phyloP scores from a whole-genome alignment of 1,284 basidiomycete genomes.

The Leccinum subfulvum region DNA sequence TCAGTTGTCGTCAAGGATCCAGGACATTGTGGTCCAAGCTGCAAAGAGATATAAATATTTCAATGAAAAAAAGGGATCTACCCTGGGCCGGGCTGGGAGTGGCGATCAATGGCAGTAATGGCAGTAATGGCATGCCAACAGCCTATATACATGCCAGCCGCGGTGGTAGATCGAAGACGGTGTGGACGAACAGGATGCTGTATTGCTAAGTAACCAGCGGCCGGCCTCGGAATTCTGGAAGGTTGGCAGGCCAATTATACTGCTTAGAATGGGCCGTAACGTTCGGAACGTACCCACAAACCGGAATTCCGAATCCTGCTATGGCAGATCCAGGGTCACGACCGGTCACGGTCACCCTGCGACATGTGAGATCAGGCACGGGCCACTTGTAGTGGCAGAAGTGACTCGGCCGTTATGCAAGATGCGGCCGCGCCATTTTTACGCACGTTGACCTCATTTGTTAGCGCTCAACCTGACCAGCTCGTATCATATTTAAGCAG shows the following conservation, averaged over 20 bases:
- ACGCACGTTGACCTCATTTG: conserved; percentile 23
- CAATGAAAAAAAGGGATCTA: not conserved
- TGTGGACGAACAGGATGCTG: not conserved
- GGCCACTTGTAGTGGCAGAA: not conserved
- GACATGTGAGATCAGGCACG: conserved; percentile 13
- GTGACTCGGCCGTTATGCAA: not conserved
- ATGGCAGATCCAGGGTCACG: conserved; percentile 2
- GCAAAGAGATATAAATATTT: not conserved
- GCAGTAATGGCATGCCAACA: not conserved
- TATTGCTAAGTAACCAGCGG: not conserved
- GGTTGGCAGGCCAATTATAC: not conserved
- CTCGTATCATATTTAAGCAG: conserved; percentile 16
- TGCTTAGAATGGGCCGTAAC: not conserved
- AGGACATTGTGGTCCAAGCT: not conserved
- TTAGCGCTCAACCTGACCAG: not conserved
- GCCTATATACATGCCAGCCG: not conserved
- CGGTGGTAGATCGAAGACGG: not conserved
- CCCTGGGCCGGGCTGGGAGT: not conserved
- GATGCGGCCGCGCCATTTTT: conserved; percentile 8
- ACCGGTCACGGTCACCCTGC: not conserved
- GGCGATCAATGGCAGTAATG: not conserved
- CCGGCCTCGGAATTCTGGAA: not conserved
- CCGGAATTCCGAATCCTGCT: not conserved
- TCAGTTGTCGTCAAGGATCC: not conserved
- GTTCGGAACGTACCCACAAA: not conserved